Evolutionary conservation across 2,329 filamentous ascomycete genomes (phyloP), one percentile per base, ranked within the genome.

Genomic region (Colletotrichum orbiculare): DNA sequence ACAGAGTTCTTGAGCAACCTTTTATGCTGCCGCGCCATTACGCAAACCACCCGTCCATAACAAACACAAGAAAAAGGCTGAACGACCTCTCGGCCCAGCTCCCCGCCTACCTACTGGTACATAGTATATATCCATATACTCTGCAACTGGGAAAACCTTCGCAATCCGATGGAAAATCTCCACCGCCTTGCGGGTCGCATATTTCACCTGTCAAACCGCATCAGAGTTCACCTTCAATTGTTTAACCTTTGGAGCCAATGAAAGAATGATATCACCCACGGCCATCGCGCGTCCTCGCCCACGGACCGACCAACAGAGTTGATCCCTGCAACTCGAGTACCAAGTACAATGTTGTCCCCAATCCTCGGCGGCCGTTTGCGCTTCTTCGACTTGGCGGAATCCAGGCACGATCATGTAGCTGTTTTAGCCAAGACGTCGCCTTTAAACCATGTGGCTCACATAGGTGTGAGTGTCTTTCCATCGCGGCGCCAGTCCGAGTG

Each of bases 341-440:
- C 10, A 11, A 37, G n/a, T 42, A 42, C 39, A 4, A 25, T 25
- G 25, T 25, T 25, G 25, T 25, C 25, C 25, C 25, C 25, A 25
- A 25, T 39, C 42, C 37, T 37, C 47, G 37, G 42, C 48, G 15
- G 57, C 56, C 13, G 41, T 48, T 43, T 12, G 42, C 33, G 38
- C 48, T 49, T 50, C 37, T 35, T 47, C 12, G 33, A 38, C 46
- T 59, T 50, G 46, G 56, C 48, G 54, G 43, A 42, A 8, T 37
- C 61, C 56, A 50, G 49, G 62, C 55, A 55, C 50, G 15, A 52
- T 37, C 12, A 38, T 0, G 13, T 42, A 10, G 17, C 46, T 13
- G 61, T 66, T 63, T 57, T 52, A 63, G 59, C 63, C 58, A 63
- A 53, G 63, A 45, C 41, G 35, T 47, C 34, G 45, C 52, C 52